These are phyloP conservation scores for Amanita polypyramis DNA, from an alignment of 768 basidiomycete genomes.

Conservation along the genomic window DNA sequence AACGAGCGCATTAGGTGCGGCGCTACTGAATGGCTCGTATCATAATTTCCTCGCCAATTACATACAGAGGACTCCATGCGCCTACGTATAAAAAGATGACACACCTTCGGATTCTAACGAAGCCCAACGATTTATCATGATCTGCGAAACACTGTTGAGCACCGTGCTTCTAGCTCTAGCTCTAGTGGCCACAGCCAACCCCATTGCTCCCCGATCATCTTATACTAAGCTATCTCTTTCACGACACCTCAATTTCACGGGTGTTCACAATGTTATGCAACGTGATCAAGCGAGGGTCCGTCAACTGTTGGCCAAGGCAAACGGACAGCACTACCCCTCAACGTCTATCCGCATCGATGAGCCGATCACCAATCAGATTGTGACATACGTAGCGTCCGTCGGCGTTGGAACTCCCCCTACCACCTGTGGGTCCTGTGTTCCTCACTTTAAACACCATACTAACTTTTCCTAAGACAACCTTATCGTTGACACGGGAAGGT, in stretches of 20 bases:
- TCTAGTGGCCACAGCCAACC: conserved; percentile 34
- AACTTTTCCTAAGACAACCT: conserved; percentile 30
- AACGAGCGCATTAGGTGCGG: no score
- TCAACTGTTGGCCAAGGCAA: conserved; percentile 29
- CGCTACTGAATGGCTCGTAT: no score
- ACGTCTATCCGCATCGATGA: conserved; percentile 27
- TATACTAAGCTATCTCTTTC: conserved; percentile 42
- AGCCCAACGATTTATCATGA: conserved; percentile 16
- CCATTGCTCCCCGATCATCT: conserved; percentile 27
- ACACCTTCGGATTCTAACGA: no score
- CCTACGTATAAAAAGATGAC: no score
- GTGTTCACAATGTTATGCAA: conserved; percentile 35
- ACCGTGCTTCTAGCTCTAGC: conserved; percentile 37
- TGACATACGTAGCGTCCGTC: conserved; percentile 35
- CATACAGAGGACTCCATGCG: no score
- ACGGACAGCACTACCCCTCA: conserved; percentile 4
- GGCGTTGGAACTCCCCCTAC: conserved; percentile 48
- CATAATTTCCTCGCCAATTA: no score
- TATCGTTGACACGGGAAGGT: conserved; percentile 54
- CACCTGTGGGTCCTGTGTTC: conserved; percentile 25
- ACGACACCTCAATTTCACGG: conserved; percentile 41
- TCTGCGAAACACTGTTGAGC: conserved; percentile 28
- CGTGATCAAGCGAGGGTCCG: conserved; percentile 42
- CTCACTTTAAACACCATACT: neutral
- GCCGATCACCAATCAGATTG: conserved; percentile 24